Percentiles rank a stretch among this genome's conserved stretches.
Evolutionary conservation across 805 yeast genomes (phyloP).

Genomic region (Blastobotrys muscicola): DNA sequence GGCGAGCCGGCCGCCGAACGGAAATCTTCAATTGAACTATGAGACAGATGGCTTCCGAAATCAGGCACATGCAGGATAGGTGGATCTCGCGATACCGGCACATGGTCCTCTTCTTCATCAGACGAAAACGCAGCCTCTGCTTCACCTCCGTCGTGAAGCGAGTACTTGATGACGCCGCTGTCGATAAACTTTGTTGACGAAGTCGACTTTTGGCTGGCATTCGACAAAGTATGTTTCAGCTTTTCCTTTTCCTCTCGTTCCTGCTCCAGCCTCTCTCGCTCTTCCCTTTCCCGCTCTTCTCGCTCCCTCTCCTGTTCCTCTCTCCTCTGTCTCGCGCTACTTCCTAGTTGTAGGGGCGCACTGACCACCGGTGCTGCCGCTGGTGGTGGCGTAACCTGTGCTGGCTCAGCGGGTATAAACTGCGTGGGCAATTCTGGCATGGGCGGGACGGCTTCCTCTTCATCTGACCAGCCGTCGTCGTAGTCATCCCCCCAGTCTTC

Average conservation of each 20-base stretch:
- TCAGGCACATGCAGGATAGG: background rate
- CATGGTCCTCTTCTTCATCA: background rate
- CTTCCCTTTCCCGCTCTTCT: constrained; percentile 4
- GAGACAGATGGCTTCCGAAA: constrained; percentile 1
- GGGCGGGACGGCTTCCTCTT: constrained; percentile 18
- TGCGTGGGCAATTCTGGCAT: constrained; percentile 15
- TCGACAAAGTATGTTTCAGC: constrained; percentile 7
- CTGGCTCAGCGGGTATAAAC: constrained; percentile 1
- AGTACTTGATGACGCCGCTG: constrained; percentile 13
- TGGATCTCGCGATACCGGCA: too few species aligned
- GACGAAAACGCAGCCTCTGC: constrained; percentile 2
- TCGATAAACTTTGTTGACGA: constrained; percentile 11
- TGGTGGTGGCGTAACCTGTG: constrained; percentile 4
- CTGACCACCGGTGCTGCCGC: constrained; percentile 3
- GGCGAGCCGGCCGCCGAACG: too few species aligned
- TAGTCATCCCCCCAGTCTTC: constrained; percentile 27
- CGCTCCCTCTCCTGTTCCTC: background rate
- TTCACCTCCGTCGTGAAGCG: constrained; percentile 6
- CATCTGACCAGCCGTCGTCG: constrained; percentile 17
- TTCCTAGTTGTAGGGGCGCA: constrained; percentile 6
- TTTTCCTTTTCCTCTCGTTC: constrained; percentile 6
- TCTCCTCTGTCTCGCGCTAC: constrained; percentile 2
- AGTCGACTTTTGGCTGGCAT: constrained; percentile 1
- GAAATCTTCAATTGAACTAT: too few species aligned
- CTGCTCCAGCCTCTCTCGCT: constrained; percentile 1